A percentile compares a stretch with the other conserved stretches of the same genome.
phyloP scores from a whole-genome alignment of 345 rosid species.

The Pistacia integerrima region DNA sequence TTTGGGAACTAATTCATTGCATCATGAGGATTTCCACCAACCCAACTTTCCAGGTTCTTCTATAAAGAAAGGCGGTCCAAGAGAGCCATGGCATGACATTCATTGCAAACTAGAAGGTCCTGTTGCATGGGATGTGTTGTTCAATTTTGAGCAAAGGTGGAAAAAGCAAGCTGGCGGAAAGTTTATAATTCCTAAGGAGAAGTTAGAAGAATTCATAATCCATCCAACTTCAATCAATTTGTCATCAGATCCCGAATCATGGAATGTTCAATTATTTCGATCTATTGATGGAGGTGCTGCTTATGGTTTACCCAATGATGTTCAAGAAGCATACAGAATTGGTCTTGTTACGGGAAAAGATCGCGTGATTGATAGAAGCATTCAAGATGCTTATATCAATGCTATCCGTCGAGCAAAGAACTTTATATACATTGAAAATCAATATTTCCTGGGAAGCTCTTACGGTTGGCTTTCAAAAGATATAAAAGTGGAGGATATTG shows the following conservation, averaged over 20 bases:
- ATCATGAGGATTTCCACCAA: conserved; percentile 75
- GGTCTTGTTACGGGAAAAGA: conserved; percentile 67
- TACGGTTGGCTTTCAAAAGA: conserved; percentile 65
- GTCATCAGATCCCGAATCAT: conserved; percentile 32
- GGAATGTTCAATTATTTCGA: conserved; percentile 74
- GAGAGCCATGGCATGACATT: conserved; percentile 97
- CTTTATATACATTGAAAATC: conserved; percentile 88
- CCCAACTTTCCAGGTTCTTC: conserved; percentile 69
- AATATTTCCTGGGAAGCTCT: conserved; percentile 82
- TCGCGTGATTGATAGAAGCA: conserved; percentile 64
- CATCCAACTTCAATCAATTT: conserved; percentile 27
- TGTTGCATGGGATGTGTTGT: conserved; percentile 84
- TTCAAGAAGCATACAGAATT: conserved; percentile 32
- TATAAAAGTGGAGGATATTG: conserved; percentile 46
- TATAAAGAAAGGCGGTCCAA: conserved; percentile 76
- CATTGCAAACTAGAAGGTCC: conserved; percentile 91
- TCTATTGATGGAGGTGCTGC: conserved; percentile 66
- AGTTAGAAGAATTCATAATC: conserved; percentile 26
- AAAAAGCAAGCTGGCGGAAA: conserved; percentile 44
- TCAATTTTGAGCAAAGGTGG: conserved; percentile 95
- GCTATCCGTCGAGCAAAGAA: conserved; percentile 77
- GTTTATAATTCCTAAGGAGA: conserved; percentile 33
- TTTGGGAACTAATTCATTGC: conserved; percentile 34
- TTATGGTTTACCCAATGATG: conserved; percentile 40
- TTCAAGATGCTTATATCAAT: conserved; percentile 79